A percentile compares a stretch with the other conserved stretches of the same genome.
These are phyloP conservation scores for Rhodosporidiobolus sp. DNA, from an alignment of 768 basidiomycete genomes.

Conservation along the genomic window DNA sequence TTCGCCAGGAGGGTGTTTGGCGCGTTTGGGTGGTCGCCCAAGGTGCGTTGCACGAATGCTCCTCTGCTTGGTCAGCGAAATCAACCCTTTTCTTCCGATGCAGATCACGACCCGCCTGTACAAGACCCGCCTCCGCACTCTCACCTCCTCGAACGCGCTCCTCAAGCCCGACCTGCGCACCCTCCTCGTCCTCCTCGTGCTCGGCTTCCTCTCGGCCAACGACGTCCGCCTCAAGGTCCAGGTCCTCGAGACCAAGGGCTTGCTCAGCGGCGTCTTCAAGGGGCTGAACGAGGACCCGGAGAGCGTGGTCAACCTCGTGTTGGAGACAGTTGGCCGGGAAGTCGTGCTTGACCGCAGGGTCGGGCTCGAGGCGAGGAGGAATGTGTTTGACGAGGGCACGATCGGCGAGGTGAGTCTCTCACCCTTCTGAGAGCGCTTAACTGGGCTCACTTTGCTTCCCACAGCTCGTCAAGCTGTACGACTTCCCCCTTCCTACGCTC, in stretches of 20 bases:
- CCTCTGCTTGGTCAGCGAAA: background rate
- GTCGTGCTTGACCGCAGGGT: conserved; percentile 59
- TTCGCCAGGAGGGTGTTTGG: conserved; percentile 31
- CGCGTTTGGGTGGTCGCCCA: conserved; percentile 31
- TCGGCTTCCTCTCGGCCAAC: conserved; percentile 66
- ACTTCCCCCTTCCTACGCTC: conserved; percentile 47
- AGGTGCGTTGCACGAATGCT: conserved; percentile 9
- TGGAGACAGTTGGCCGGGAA: conserved; percentile 61
- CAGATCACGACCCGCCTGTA: conserved; percentile 38
- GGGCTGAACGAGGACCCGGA: conserved; percentile 67
- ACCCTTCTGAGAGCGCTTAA: too few species aligned
- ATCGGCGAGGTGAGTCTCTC: conserved; percentile 12
- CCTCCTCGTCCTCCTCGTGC: conserved; percentile 66
- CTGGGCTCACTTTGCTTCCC: background rate
- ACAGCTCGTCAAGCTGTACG: conserved; percentile 46
- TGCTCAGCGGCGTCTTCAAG: conserved; percentile 68
- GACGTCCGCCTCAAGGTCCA: conserved; percentile 58
- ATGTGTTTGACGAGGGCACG: conserved; percentile 60
- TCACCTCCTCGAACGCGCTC: conserved; percentile 25
- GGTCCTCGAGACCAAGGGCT: conserved; percentile 71
- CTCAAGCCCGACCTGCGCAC: conserved; percentile 68
- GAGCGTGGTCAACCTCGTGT: conserved; percentile 59
- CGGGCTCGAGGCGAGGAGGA: conserved; percentile 65
- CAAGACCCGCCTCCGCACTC: conserved; percentile 33
- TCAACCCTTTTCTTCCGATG: too few species aligned